Evolutionary conservation across 2,329 filamentous ascomycete species (phyloP), one percentile per base, ranked within the genome.

Genomic region (Thielaviopsis populi): DNA sequence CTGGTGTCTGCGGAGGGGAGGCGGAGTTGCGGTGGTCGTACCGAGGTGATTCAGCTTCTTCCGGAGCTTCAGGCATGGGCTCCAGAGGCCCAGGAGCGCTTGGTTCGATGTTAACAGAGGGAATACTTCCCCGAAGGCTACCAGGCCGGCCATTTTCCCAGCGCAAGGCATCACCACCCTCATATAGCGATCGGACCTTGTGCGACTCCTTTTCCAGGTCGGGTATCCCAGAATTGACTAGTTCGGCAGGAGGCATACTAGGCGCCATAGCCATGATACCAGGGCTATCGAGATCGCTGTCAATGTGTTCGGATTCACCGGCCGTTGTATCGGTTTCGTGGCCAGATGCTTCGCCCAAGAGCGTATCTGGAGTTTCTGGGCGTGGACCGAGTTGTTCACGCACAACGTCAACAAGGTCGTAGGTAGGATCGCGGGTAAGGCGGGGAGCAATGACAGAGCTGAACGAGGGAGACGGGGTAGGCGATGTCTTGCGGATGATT

Each of bases 151-250:
- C 78, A 70, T 80, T 77, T 72, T 81, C 78, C 77, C 77, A 80
- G 68, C 74, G 74, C 73, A 79, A 73, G 73, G 72, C 73, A 71
- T 80, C 80, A 74, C 77, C 78, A 70, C 77, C 76, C 75, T 80
- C 78, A 78, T 84, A 84, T 75, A 84, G 81, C 74, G 80, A 83
- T 78, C 81, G 83, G 79, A 84, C 81, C 78, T 83, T 83, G 80
- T 81, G 80, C 75, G 81, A 84, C 75, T 84, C 81, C 75, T 79
- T 80, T 76, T 83, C 80, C 70, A 79, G 73, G 69, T 83, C 80
- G 72, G 64, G 64, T 43, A 66, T 24, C 19, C 75, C 74, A 69
- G 79, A 75, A 72, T 82, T 74, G 70, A 83, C 72, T 68, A 76
- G 77, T 69, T 81, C 79, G 72, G 76, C 77, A 67, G 80, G 79